Evolutionary conservation across 2,329 filamentous ascomycete genomes (phyloP), one percentile per base, ranked within the genome.

Genomic region (Alternaria gaisen): DNA sequence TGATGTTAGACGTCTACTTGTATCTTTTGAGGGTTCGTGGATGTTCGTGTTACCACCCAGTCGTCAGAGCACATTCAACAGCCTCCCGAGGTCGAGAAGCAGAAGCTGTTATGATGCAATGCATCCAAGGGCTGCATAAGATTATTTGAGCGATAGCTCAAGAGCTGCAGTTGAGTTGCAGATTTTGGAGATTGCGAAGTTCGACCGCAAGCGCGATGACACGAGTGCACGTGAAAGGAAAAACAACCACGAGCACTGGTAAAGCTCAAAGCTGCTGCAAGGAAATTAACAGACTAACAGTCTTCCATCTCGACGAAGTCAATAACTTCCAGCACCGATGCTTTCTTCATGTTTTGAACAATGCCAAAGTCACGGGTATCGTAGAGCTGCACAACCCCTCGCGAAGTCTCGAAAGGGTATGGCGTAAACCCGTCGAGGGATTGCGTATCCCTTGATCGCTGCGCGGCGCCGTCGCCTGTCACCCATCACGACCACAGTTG

Each of bases 371-470:
- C 65, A 67, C 63, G 65, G 41, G 62, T n/a, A 16, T 18, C 10
- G 32, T 42, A 47, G 59, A 63, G 64, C 60, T 46, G 53, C 55
- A 60, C 34, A 50, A 56, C 56, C 59, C 56, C 62, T 56, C 60
- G 38, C 42, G 9, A 28, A 14, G 22, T 50, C 61, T 63, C 61
- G 44, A 63, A 69, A 61, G 43, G 60, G 69, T 63, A 71, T 73
- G 69, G 70, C 61, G 63, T 54, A 53, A 60, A 48, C 57, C 43
- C 10, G 36, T 62, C 56, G 59, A 66, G 63, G 60, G 43, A 24
- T 68, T 64, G 65, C 63, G 64, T 68, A 70, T 65, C 60, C 70
- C 65, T 70, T 65, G 63, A 66, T 67, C 61, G 62, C 68, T 62
- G 69, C 70, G 65, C 64, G 60, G 47, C 62, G 57, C 63, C 65